Percentiles rank a stretch among this genome's conserved stretches.
Evolutionary conservation across 371 early-diverging fungal genomes (phyloP).

Genomic region (Saksenaea vasiformis): DNA sequence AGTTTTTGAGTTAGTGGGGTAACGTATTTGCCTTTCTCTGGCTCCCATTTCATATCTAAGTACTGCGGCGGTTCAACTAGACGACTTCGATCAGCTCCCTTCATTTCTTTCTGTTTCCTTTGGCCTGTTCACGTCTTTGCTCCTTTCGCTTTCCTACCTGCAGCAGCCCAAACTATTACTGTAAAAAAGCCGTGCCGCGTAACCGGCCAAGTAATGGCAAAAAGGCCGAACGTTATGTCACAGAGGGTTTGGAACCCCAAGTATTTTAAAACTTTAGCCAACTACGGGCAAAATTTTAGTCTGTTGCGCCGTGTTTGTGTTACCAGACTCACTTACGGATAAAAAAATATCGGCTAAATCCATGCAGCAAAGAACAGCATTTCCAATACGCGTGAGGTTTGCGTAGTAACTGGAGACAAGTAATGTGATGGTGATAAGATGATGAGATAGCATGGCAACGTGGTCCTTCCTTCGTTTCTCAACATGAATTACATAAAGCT

Average conservation of each 20-base stretch:
- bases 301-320: neutral
- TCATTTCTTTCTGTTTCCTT: neutral
- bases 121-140: neutral
- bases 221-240: constrained; percentile 68
- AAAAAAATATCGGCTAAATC: constrained; percentile 80
- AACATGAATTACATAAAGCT: constrained; percentile 61
- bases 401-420: constrained; percentile 63
- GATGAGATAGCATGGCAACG: constrained; percentile 70
- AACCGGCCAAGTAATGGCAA: constrained; percentile 73
- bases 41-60: constrained; percentile 52
- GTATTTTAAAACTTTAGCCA: constrained; percentile 75
- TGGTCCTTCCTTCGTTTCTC: constrained; percentile 79
- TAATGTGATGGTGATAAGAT: constrained; percentile 67
- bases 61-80: constrained; percentile 43
- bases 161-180: constrained; percentile 48
- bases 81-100: neutral
- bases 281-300: constrained; percentile 13
- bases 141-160: constrained; percentile 16
- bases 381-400: constrained; percentile 72
- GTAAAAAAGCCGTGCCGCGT: constrained; percentile 68
- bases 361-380: constrained; percentile 72
- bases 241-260: constrained; percentile 54
- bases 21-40: constrained; percentile 53
- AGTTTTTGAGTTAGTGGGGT: constrained; percentile 35
- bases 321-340: constrained; percentile 35